Evolutionary conservation across 371 early-diverging fungal genomes (phyloP).

Genomic region (Mortierella sp.): DNA sequence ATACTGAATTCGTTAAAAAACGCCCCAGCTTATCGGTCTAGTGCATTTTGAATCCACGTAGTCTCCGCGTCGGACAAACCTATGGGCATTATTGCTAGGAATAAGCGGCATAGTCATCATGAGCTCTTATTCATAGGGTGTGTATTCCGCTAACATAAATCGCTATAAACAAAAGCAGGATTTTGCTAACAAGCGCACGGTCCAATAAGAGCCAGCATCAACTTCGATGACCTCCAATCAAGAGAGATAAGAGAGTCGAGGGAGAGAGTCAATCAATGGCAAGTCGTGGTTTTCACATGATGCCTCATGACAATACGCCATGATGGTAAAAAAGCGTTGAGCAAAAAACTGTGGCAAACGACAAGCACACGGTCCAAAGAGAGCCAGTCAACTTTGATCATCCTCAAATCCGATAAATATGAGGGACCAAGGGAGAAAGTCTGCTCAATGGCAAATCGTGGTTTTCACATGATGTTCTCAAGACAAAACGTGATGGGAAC

Average conservation of each 20-base stretch:
- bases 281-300: conserved; percentile 24
- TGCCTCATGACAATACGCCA: conserved; percentile 14
- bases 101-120: not conserved
- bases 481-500: conserved; percentile 15
- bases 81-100: not conserved
- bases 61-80: conserved; percentile 9
- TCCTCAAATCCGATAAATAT: conserved; percentile 11
- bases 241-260: conserved; percentile 9
- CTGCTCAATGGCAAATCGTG: conserved; percentile 23
- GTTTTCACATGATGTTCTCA: conserved; percentile 18
- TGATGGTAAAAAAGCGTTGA: conserved; percentile 21
- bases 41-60: conserved; percentile 4
- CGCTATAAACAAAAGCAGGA: conserved; percentile 8
- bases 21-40: conserved; percentile 5
- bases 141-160: conserved; percentile 2
- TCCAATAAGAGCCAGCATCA: conserved; percentile 16
- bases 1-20: conserved; percentile 12
- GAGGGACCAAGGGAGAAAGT: conserved; percentile 23
- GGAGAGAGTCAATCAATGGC: conserved; percentile 21
- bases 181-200: conserved; percentile 31
- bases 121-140: not conserved
- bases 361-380: too few species aligned
- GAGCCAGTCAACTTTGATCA: conserved; percentile 20
- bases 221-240: conserved; percentile 21
- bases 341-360: too few species aligned